A percentile compares a stretch with the other conserved stretches of the same genome.
These are phyloP conservation scores for Aeminium ludgeri DNA, from an alignment of 495 filamentous ascomycete genomes.

Conservation along the genomic window DNA sequence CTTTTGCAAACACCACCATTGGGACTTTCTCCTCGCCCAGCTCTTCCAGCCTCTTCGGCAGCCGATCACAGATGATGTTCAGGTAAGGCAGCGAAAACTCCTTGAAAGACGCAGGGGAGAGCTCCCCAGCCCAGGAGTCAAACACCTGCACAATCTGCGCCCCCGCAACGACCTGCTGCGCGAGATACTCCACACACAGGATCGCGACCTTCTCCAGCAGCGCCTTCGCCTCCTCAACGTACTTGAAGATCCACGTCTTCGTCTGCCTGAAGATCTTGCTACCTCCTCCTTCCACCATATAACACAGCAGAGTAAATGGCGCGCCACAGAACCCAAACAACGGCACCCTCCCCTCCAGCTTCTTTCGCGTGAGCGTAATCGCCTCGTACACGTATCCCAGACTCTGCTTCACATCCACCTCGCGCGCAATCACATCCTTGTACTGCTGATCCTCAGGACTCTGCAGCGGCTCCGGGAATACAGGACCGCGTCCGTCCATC, in stretches of 20 bases:
- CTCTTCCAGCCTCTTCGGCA: constrained; percentile 55
- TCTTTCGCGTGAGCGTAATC: constrained; percentile 76
- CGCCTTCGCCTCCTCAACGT: constrained; percentile 59
- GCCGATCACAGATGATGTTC: constrained; percentile 57
- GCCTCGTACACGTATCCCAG: constrained; percentile 90
- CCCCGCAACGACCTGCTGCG: constrained; percentile 77
- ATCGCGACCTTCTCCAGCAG: constrained; percentile 81
- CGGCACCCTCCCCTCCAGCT: constrained; percentile 73
- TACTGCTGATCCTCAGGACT: constrained; percentile 69
- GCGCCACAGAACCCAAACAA: constrained; percentile 96
- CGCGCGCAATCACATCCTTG: constrained; percentile 49
- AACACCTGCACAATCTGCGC: constrained; percentile 94
- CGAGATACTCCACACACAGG: constrained; percentile 85
- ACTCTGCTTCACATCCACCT: constrained; percentile 69
- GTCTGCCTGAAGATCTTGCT: constrained; percentile 78
- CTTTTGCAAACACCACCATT: constrained; percentile 99
- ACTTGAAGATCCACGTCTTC: constrained; percentile 93
- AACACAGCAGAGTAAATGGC: constrained; percentile 90
- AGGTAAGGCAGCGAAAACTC: constrained; percentile 76
- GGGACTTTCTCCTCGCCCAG: constrained; percentile 64
- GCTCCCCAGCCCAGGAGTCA: constrained; percentile 92
- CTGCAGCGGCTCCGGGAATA: constrained; percentile 72
- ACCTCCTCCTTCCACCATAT: constrained; percentile 96
- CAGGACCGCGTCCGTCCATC: constrained; percentile 87
- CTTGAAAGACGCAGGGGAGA: constrained; percentile 68